phyloP scores from a whole-genome alignment of 2,329 filamentous ascomycete species.

The Orbilia ellipsospora region DNA sequence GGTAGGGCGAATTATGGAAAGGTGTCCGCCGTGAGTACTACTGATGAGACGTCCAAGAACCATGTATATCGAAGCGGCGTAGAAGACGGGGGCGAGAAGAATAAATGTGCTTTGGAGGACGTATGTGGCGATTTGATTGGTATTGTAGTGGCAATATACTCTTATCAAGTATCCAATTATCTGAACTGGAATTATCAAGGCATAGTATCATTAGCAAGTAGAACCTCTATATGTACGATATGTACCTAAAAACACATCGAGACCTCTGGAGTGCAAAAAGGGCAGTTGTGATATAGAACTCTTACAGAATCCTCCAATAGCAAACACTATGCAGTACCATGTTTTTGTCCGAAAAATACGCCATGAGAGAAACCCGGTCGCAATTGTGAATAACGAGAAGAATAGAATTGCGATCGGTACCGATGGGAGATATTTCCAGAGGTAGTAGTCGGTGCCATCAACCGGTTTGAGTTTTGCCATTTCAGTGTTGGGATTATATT shows the following conservation, averaged over 20 bases:
- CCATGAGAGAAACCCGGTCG: conserved; percentile 4
- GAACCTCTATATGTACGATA: not conserved
- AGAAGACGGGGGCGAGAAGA: conserved; percentile 66
- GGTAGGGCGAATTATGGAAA: conserved; percentile 63
- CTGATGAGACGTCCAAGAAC: conserved; percentile 62
- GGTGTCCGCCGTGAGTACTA: conserved; percentile 61
- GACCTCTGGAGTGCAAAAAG: not conserved
- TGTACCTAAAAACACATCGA: not conserved
- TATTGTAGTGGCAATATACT: conserved; percentile 58
- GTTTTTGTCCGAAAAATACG: conserved; percentile 60
- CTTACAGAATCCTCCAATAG: conserved; percentile 66
- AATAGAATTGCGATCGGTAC: conserved; percentile 16
- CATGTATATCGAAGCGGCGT: conserved; percentile 68
- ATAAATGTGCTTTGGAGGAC: conserved; percentile 64
- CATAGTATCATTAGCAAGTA: not conserved
- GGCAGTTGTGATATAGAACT: conserved; percentile 48
- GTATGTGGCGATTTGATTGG: conserved; percentile 62
- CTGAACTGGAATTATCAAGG: conserved; percentile 63
- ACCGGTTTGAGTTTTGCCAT: conserved; percentile 32
- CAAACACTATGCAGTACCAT: conserved; percentile 67
- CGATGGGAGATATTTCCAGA: conserved; percentile 47
- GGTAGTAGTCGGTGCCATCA: conserved; percentile 16
- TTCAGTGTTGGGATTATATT: not conserved
- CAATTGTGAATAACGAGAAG: conserved; percentile 12
- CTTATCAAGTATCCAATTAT: conserved; percentile 63